A percentile compares a stretch with the other conserved stretches of the same genome.
Conservation (phyloP, 108 stramenopile species). For the Skeletonema potamos region DNA sequence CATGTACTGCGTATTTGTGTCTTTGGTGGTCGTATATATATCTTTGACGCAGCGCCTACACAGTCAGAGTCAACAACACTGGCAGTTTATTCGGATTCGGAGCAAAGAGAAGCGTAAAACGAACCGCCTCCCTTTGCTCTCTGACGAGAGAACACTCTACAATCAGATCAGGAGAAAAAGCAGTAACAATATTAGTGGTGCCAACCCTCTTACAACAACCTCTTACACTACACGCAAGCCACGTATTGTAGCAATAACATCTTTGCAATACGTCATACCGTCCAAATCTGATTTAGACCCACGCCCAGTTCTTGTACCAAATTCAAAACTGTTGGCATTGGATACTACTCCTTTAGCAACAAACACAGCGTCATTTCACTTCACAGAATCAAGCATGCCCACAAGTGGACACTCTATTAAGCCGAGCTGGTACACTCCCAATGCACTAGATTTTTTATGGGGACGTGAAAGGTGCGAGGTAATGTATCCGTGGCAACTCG, state of each 20-base stretch:
- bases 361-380: not conserved
- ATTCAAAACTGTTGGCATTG: not conserved
- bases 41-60: not conserved
- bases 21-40: not conserved
- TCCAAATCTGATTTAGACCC: not conserved
- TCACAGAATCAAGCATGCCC: constrained; percentile 9
- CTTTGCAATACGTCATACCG: not conserved
- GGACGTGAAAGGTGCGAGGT: constrained; percentile 24
- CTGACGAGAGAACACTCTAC: too few species aligned
- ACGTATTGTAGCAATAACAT: not conserved
- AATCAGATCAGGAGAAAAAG: too few species aligned
- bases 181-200: too few species aligned
- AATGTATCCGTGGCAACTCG: constrained; percentile 38
- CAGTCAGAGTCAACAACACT: not conserved
- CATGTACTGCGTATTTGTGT: not conserved
- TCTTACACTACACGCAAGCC: not conserved
- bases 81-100: not conserved
- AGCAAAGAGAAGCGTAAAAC: not conserved
- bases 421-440: constrained; percentile 29
- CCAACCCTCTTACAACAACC: too few species aligned
- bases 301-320: not conserved
- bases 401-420: not conserved
- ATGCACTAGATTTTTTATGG: constrained; percentile 15
- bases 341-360: not conserved
- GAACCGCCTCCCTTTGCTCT: not conserved